Base-by-base conservation (phyloP, 257 asterid species). In the Echium plantagineum region DNA sequence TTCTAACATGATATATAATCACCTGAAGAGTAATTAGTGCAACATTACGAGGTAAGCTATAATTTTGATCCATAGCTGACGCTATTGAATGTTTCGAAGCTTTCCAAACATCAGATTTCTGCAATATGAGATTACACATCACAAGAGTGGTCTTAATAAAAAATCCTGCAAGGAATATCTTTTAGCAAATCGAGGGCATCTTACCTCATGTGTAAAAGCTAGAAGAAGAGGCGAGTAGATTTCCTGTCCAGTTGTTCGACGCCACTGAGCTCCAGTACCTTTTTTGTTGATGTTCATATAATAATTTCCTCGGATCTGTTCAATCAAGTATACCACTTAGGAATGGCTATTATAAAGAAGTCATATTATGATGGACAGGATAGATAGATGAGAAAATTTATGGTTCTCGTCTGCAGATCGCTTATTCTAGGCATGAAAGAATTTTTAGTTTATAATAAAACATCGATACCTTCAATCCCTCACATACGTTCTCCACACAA, bases 1-100 rank as follows among this genome's bases (percentile, higher is more conserved):
- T 51, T 15, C 21, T 35, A 57, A 22, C 32, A 55, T 7, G 56
- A 63, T 60, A 55, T 19, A 69, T n/a, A n/a, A n/a, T 75, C 67
- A 88, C 94, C 94, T 86, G 95, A 54, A 89, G 84, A 53, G 97
- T 84, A 57, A 86, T 82, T 58, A 89, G 63, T 52, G 95, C 97
- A 55, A 84, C 86, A 61, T 81, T 86, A 35, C 48, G 75, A 56
- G 97, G 95, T 61, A 89, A 74, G 66, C 77, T 79, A 61, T 89
- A 89, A 71, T 75, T 71, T 61, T 83, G 62, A 66, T 70, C 85
- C 95, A 84, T 86, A 71, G 78, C 21, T 55, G 83, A 69, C 16
- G 74, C 80, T 70, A 66, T 71, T 26, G 78, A 68, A 52, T 63
- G 31, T 64, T 73, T 75, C 18, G 91, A 78, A 65, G 83, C 80